A percentile compares a stretch with the other conserved stretches of the same genome.
These are phyloP conservation scores for Articulospora tetracladia DNA, from an alignment of 495 filamentous ascomycete genomes.

Conservation along the genomic window DNA sequence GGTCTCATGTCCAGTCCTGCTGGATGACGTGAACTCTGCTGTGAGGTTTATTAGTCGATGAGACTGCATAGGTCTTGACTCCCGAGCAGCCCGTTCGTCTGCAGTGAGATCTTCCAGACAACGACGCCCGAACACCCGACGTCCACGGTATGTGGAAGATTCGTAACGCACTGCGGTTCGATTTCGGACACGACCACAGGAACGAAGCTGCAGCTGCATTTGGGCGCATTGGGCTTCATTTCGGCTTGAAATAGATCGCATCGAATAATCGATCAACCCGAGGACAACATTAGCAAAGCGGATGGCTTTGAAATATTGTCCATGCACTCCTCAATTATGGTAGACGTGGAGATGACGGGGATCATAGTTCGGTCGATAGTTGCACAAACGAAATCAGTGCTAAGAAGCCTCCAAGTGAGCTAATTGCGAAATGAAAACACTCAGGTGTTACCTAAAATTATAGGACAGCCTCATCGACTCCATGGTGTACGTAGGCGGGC, in stretches of 20 bases:
- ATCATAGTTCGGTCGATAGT: background rate
- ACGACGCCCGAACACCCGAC: background rate
- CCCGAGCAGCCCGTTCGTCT: background rate
- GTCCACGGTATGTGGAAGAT: no score
- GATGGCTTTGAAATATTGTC: background rate
- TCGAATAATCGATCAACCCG: background rate
- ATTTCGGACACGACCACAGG: background rate
- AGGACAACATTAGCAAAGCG: background rate
- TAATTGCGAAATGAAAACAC: background rate
- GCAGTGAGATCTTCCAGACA: constrained; percentile 2
- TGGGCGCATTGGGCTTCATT: background rate
- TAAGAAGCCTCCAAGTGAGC: background rate
- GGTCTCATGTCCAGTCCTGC: background rate
- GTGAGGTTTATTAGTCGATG: background rate
- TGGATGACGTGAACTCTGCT: constrained; percentile 1
- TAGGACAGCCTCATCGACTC: background rate
- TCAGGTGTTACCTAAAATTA: background rate
- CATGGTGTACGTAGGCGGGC: background rate
- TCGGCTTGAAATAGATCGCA: background rate
- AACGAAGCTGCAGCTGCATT: background rate
- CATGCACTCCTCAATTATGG: background rate
- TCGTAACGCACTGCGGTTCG: background rate
- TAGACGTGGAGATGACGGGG: background rate
- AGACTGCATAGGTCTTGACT: background rate
- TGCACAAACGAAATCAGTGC: no score